These are phyloP conservation scores for Thelonectria discophora DNA, from an alignment of 2,329 filamentous ascomycete genomes.

Conservation along the genomic window DNA sequence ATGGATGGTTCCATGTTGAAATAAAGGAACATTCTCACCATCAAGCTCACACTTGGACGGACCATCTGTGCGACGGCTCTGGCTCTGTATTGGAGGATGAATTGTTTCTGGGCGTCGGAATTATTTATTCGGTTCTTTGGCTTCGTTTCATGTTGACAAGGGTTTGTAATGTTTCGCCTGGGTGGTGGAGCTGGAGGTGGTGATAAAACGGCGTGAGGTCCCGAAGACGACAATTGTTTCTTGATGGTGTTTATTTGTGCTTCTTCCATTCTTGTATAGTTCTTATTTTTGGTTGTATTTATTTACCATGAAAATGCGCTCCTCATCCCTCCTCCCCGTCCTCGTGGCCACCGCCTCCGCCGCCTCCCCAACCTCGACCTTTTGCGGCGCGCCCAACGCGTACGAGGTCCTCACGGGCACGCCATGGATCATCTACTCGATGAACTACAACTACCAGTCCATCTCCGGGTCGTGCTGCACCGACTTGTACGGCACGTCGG, in stretches of 20 bases:
- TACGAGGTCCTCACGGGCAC: slow-evolving; percentile 26
- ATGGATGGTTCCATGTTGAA: too few species aligned
- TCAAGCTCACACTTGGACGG: too few species aligned
- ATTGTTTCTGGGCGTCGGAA: neutral
- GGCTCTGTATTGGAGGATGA: neutral
- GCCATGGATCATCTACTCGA: slow-evolving; percentile 33
- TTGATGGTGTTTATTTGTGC: neutral
- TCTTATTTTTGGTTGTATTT: neutral
- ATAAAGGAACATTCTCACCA: too few species aligned
- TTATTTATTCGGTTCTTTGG: neutral
- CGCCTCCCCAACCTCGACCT: slow-evolving; percentile 14
- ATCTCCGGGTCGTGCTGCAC: slow-evolving; percentile 31
- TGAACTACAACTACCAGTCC: slow-evolving; percentile 33
- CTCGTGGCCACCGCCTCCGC: slow-evolving; percentile 7
- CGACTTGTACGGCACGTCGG: slow-evolving; percentile 20
- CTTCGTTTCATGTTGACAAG: slow-evolving; percentile 1
- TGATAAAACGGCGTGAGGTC: neutral
- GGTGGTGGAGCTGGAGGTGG: neutral
- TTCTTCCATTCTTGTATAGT: neutral
- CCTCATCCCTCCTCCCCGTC: slow-evolving; percentile 2
- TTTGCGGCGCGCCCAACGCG: slow-evolving; percentile 28
- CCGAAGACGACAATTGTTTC: neutral
- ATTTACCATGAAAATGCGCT: slow-evolving; percentile 3
- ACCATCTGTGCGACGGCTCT: too few species aligned
- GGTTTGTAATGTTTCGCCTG: too few species aligned